These are phyloP conservation scores for Rhodofomes roseus DNA, from an alignment of 1,284 basidiomycete species.

Conservation along the genomic window DNA sequence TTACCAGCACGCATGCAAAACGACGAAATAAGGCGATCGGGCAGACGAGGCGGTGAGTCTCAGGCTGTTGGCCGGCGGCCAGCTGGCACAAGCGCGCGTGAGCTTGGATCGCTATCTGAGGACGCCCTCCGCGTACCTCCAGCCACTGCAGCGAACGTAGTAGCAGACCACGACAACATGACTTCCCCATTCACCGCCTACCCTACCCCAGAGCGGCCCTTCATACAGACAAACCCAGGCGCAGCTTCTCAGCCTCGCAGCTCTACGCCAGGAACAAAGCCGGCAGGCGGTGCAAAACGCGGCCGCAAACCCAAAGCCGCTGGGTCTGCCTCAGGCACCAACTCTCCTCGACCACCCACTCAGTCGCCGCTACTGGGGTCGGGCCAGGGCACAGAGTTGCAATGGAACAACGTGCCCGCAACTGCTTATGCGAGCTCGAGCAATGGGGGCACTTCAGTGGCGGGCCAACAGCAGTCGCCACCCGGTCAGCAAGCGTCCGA, in stretches of 20 bases:
- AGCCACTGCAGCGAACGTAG: neutral
- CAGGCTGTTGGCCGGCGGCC: too few species aligned
- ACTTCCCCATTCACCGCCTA: slow-evolving; percentile 26
- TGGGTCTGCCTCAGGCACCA: slow-evolving; percentile 29
- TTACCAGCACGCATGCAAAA: too few species aligned
- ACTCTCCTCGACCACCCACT: slow-evolving; percentile 15
- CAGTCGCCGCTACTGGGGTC: slow-evolving; percentile 14
- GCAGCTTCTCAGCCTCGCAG: slow-evolving; percentile 26
- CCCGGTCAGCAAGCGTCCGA: slow-evolving; percentile 9
- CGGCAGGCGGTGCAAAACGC: slow-evolving; percentile 48
- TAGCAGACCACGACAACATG: slow-evolving; percentile 11
- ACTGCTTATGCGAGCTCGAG: slow-evolving; percentile 2
- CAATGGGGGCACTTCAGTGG: neutral
- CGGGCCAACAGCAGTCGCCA: neutral
- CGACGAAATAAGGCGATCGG: neutral
- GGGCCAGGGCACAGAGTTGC: slow-evolving; percentile 16
- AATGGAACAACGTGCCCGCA: slow-evolving; percentile 18
- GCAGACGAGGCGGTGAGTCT: neutral
- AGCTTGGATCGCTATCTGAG: slow-evolving; percentile 1
- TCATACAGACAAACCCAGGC: slow-evolving; percentile 28
- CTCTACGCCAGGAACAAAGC: slow-evolving; percentile 26
- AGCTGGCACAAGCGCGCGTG: neutral
- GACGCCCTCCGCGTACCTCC: neutral
- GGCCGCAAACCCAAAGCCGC: slow-evolving; percentile 49
- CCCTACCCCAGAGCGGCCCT: slow-evolving; percentile 28